Base-by-base conservation (phyloP, 352 stramenopile genomes). In the Phytophthora brassicae region DNA sequence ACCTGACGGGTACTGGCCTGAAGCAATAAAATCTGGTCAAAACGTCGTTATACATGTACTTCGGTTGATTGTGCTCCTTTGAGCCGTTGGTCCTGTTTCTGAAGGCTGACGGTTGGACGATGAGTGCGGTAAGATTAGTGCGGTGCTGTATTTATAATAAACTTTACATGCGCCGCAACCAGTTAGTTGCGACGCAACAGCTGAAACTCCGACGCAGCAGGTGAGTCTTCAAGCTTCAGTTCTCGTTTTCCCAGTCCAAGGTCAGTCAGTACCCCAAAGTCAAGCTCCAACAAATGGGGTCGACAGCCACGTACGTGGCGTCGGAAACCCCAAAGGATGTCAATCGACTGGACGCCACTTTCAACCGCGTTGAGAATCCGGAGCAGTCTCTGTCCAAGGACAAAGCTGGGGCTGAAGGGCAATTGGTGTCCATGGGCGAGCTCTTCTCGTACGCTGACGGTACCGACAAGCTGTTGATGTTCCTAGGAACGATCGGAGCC, bases 371-470 rank as follows among this genome's bases (percentile, higher is more conserved):
- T 9, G 63, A 69, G 5, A 66, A 53, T 22, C 44, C 58, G 5
- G 24, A 68, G 20, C 17, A 44, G 16, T 55, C 44, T 0, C 2
- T 16, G 11, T 56, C 24, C 28, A 70, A 66, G 55, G 64, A 70
- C 16, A 60, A 70, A 24, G 9, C 20, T 16, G 51, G 50, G 1
- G 23, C 19, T 0, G 39, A 83, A 26, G 75, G 74, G 7, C 64
- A 76, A 50, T 36, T 87, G 28, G 78, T 88, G 54, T 56, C 77
- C 1, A 63, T 88, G 29, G 7, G 28, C 0, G 39, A 79, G 47
- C 66, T 90, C 39, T 84, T 89, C 59, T 73, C 63, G 7, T 89
- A 81, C 55, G 78, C 84, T 3, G 80, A 93, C 51, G 16, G 28
- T 0, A 70, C 66, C 4, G 82, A 93, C 55, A 72, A 74, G 49